Conservation (phyloP, 257 asterid genomes). For the Perilla frutescens region DNA sequence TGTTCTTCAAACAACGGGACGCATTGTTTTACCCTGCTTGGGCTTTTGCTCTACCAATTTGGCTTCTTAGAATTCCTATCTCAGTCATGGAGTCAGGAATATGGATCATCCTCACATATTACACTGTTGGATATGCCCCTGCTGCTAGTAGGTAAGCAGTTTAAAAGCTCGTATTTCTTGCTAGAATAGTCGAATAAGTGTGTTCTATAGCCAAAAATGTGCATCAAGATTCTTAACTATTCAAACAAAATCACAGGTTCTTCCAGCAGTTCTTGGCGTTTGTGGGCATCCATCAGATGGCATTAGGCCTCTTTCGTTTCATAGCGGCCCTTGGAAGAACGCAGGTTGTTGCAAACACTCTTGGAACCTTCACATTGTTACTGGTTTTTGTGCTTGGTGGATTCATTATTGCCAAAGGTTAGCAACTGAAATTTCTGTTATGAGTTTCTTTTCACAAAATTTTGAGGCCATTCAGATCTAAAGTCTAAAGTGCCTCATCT, state of each 20-base stretch:
- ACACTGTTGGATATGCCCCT: constrained; percentile 79
- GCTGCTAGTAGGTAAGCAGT: constrained; percentile 57
- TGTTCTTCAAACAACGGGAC: constrained; percentile 72
- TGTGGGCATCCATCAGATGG: constrained; percentile 77
- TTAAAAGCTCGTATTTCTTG: neutral
- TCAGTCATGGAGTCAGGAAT: constrained; percentile 66
- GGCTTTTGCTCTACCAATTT: constrained; percentile 75
- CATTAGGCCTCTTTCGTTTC: constrained; percentile 75
- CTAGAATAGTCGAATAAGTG: too few species aligned
- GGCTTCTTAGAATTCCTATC: constrained; percentile 71
- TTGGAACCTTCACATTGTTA: constrained; percentile 69
- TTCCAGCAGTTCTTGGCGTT: constrained; percentile 67
- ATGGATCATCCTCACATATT: constrained; percentile 73
- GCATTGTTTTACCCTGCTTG: constrained; percentile 71
- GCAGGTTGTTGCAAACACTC: constrained; percentile 72
- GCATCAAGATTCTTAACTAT: neutral
- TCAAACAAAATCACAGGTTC: constrained; percentile 42
- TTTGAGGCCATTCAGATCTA: neutral
- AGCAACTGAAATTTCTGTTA: constrained; percentile 11
- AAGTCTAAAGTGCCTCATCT: constrained; percentile 21
- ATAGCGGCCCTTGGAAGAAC: constrained; percentile 76
- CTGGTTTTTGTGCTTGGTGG: constrained; percentile 75
- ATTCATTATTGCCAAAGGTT: constrained; percentile 74
- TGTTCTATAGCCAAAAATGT: neutral
- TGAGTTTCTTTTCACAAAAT: neutral